Conservation (phyloP, 108 stramenopile genomes). For the Aurantiochytrium sp. region DNA sequence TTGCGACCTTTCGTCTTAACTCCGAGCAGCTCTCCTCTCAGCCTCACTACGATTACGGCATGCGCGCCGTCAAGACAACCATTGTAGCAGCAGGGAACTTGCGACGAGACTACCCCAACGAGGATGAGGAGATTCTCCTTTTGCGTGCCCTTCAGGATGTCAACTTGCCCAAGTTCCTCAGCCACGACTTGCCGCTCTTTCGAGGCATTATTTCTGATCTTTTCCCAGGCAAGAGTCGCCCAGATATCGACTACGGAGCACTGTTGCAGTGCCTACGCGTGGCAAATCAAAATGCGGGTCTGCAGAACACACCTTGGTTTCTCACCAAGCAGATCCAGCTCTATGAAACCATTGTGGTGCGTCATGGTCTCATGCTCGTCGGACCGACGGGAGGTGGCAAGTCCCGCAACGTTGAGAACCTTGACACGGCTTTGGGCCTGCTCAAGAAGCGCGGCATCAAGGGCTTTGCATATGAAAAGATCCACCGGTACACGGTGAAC, state of each 20-base stretch:
- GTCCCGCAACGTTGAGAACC: constrained; percentile 36
- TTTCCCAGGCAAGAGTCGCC: constrained; percentile 51
- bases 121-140: constrained; percentile 43
- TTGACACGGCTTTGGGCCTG: constrained; percentile 30
- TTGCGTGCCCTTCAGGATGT: constrained; percentile 57
- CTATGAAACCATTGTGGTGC: constrained; percentile 56
- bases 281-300: constrained; percentile 26
- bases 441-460: constrained; percentile 32
- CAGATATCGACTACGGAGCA: constrained; percentile 50
- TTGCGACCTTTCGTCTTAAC: constrained; percentile 63
- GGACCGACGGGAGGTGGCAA: constrained; percentile 58
- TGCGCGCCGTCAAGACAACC: constrained; percentile 61
- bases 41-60: constrained; percentile 67
- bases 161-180: constrained; percentile 63
- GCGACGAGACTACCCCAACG: constrained; percentile 41
- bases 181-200: constrained; percentile 60
- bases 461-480: constrained; percentile 52
- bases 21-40: constrained; percentile 61
- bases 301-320: constrained; percentile 27
- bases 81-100: constrained; percentile 52
- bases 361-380: constrained; percentile 57
- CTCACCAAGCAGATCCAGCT: constrained; percentile 42
- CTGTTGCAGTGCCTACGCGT: constrained; percentile 31
- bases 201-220: constrained; percentile 57
- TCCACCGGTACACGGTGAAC: constrained; percentile 40